Base-by-base conservation (phyloP, 2,329 filamentous ascomycete genomes). In the Alternaria burnsii region DNA sequence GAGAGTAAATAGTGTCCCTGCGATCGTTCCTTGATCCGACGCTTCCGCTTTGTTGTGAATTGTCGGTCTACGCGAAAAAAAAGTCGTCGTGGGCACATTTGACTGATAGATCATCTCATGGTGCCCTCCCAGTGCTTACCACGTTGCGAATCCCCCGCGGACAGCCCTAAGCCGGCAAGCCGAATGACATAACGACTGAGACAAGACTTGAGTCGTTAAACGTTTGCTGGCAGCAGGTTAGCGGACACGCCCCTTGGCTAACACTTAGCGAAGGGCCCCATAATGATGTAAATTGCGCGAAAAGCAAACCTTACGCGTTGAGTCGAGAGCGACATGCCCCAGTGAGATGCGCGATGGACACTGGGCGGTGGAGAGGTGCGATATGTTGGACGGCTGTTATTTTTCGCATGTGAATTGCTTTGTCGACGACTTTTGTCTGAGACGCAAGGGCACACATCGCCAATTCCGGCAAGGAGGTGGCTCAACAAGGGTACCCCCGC, bases 181-280 rank as follows among this genome's bases (percentile, higher is more conserved):
- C 46, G 46, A 30, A 61, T 60, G 61, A 66, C 66, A 59, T 52
- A 40, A 69, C 59, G 43, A 47, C 63, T 70, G 63, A 69, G 66
- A 68, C 67, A 64, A 59, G 55, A 52, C 58, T 66, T 65, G 66
- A 61, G 61, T 66, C 59, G 63, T 57, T 59, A 52, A 65, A 65
- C 66, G 64, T 68, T 69, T 67, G 67, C 64, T 67, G 66, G 66
- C 61, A 64, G 54, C 55, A 50, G 57, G 46, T 60, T 68, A 64
- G 67, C 62, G 59, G 62, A 41, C 61, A 59, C 59, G 64, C 62
- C 59, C 59, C 55, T 63, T 51, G 57, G 44, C 53, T 46, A 44
- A 7, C 14, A 26, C 30, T 26, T 48, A 36, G 28, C 36, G 43
- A 36, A 40, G 43, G 50, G 52, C 46, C 32, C 64, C 67, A 65